These are phyloP conservation scores for Solanum sejunctum DNA, from an alignment of 257 asterid genomes.

Conservation along the genomic window DNA sequence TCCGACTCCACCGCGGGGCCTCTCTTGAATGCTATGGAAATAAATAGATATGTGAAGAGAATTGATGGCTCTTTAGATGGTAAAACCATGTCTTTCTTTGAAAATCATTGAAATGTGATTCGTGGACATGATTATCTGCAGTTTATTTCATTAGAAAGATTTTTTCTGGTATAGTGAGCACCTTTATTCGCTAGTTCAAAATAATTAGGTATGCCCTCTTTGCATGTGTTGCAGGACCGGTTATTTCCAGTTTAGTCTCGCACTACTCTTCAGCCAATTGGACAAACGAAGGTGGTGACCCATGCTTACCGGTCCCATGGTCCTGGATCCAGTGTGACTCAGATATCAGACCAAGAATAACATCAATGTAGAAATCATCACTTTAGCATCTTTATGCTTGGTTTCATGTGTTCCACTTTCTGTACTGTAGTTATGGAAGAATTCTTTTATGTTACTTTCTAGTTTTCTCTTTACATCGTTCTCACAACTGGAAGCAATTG, in stretches of 20 bases:
- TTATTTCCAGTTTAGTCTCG: conserved; percentile 37
- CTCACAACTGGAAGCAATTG: not conserved
- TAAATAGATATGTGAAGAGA: conserved; percentile 62
- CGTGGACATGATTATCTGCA: not conserved
- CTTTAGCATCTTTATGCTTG: not conserved
- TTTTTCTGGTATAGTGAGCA: not conserved
- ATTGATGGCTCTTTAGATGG: conserved; percentile 78
- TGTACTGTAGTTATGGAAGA: not conserved
- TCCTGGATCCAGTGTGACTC: conserved; percentile 83
- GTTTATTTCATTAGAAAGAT: not conserved
- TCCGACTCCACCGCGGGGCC: conserved; percentile 86
- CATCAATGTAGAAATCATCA: conserved; percentile 44
- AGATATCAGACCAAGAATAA: conserved; percentile 65
- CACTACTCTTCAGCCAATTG: conserved; percentile 42
- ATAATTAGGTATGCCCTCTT: not conserved
- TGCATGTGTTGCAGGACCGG: conserved; percentile 42
- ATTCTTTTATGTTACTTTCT: not conserved
- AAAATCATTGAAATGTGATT: not conserved
- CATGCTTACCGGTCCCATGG: conserved; percentile 93
- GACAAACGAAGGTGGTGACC: conserved; percentile 97
- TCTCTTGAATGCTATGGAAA: conserved; percentile 88
- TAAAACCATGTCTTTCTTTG: conserved; percentile 14
- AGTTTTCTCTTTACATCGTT: not conserved
- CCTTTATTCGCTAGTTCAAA: not conserved
- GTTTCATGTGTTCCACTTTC: not conserved